Evolutionary conservation across 257 asterid species (phyloP).

Genomic region (Osmanthus fragrans): DNA sequence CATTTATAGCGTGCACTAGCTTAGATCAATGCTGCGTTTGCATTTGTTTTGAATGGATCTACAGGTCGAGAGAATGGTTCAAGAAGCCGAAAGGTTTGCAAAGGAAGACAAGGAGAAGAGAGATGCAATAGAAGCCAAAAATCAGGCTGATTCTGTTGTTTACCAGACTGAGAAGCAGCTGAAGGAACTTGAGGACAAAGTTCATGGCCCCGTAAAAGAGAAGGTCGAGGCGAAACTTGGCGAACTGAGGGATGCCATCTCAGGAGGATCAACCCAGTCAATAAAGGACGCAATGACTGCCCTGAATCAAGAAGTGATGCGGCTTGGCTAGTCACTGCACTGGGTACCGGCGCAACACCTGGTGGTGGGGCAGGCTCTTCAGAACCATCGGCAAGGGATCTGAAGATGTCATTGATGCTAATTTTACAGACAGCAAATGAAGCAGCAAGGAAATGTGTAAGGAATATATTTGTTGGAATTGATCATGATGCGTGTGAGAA

Average conservation of each 20-base stretch:
- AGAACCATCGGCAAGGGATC: not conserved
- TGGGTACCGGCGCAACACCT: constrained; percentile 13
- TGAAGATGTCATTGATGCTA: not conserved
- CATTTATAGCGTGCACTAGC: not conserved
- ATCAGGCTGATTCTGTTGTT: constrained; percentile 10
- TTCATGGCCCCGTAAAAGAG: too few relatives aligned
- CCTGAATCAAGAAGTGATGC: constrained; percentile 17
- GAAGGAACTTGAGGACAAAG: constrained; percentile 3
- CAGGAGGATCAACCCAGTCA: constrained; percentile 11
- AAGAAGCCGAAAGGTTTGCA: constrained; percentile 16
- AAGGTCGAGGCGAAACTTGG: too few relatives aligned
- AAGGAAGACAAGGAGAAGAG: constrained; percentile 24
- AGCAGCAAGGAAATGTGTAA: too few relatives aligned
- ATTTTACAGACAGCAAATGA: too few relatives aligned
- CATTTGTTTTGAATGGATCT: not conserved
- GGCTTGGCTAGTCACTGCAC: constrained; percentile 19
- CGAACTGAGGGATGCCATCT: too few relatives aligned
- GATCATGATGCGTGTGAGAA: too few relatives aligned
- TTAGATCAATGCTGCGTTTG: too few relatives aligned
- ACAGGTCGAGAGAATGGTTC: constrained; percentile 42
- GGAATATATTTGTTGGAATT: too few relatives aligned
- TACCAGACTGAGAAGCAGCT: constrained; percentile 20
- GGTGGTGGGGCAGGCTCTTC: not conserved
- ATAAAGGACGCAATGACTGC: constrained; percentile 17
- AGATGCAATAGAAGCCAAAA: constrained; percentile 18